Conservation (phyloP, 208 protist genomes). For the Leishmania major region DNA sequence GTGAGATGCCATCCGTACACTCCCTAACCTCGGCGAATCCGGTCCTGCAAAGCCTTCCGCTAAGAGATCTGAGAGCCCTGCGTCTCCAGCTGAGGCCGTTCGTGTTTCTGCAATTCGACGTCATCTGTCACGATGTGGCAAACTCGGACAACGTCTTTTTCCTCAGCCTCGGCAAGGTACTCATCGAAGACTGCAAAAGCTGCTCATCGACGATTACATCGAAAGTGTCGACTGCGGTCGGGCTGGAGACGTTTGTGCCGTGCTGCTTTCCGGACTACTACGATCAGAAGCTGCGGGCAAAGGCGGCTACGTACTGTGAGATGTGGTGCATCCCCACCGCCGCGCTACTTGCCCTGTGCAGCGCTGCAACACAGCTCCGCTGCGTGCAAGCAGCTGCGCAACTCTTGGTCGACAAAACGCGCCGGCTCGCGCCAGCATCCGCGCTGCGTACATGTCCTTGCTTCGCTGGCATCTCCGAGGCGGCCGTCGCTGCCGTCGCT, state of each 20-base stretch:
- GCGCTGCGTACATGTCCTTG: constrained; percentile 38
- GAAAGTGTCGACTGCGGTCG: constrained; percentile 28
- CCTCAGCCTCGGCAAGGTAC: constrained; percentile 49
- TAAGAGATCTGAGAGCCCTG: constrained; percentile 30
- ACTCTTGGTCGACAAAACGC: constrained; percentile 15
- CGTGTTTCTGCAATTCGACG: constrained; percentile 48
- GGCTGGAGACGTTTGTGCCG: constrained; percentile 55
- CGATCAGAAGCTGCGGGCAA: constrained; percentile 30
- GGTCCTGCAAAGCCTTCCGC: constrained; percentile 43
- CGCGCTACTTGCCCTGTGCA: constrained; percentile 33
- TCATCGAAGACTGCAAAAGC: constrained; percentile 20
- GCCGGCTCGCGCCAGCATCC: constrained; percentile 15
- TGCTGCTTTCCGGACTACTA: constrained; percentile 35
- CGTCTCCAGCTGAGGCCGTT: constrained; percentile 51
- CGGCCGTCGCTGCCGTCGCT: constrained; percentile 29
- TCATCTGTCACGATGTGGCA: constrained; percentile 66
- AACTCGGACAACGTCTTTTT: constrained; percentile 62
- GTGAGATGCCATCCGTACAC: constrained; percentile 36
- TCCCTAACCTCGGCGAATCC: constrained; percentile 46
- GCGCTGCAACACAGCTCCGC: constrained; percentile 27
- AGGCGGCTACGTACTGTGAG: constrained; percentile 51
- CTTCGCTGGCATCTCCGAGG: constrained; percentile 45
- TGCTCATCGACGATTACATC: background rate
- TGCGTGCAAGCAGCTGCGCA: constrained; percentile 35
- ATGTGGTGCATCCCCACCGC: constrained; percentile 50